Base-by-base conservation (phyloP, 1,284 basidiomycete species). In the Quambalaria eucalypti region DNA sequence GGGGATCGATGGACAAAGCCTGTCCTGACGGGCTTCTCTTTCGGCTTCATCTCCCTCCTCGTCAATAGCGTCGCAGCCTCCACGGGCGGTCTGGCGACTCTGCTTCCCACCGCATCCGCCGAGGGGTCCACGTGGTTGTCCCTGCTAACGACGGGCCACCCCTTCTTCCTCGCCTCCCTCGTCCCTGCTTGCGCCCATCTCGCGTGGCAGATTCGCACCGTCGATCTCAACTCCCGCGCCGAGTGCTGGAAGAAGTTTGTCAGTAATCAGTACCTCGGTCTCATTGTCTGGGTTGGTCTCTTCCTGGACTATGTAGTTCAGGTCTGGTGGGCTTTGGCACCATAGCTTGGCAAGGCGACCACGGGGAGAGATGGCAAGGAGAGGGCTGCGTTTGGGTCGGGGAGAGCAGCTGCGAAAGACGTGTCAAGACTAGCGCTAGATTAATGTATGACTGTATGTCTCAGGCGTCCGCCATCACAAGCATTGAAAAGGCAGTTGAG, bases 181-280 rank as follows among this genome's bases (percentile, higher is more conserved):
- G 81, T 83, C 4, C 79, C 89, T 1, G 87, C 87, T 0, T 83
- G 85, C 0, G 76, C 82, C 2, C 93, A 97, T 73, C 82, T 97
- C 2, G 84, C 82, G 1, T 87, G 88, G 65, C 84, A 96, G 36
- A 78, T 96, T n/a, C 80, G 81, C 60, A 73, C 64, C 10, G 73
- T 73, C 9, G 80, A 95, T 66, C 88, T 92, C 59, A 81, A 95
- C 62, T 78, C 77, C 58, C 81, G 89, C 7, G 70, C 79, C n/a
- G 91, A 90, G 74, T 96, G 92, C 76, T 96, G 91, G 90, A 81
- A 81, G 64, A 89, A 88, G 29, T 99, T 99, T 66, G 82, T 83
- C 23, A 85, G 85, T 8, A 97, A 92, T 76, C 87, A 89, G 0
- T 88, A 86, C 81, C 80, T 90, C 29, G 93, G 93, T 0, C 86